Conservation (phyloP, 192 early-diverging fungal genomes). For the Funneliformis mosseae region DNA sequence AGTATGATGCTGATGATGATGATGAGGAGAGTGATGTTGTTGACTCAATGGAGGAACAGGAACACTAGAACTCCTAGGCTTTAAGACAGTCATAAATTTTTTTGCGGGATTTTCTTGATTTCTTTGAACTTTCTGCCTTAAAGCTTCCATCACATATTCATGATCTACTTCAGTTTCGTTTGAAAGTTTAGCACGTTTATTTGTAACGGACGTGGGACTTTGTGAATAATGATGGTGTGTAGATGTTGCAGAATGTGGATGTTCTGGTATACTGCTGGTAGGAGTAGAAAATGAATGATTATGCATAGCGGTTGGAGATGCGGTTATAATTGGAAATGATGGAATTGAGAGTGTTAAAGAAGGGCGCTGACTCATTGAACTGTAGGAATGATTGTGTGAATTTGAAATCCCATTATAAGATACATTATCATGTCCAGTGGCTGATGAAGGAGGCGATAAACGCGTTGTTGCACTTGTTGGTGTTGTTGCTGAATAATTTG, state of each 20-base stretch:
- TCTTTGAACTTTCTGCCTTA: slow-evolving; percentile 43
- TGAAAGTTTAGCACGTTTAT: slow-evolving; percentile 31
- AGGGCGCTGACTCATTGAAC: slow-evolving; percentile 5
- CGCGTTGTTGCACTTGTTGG: slow-evolving; percentile 28
- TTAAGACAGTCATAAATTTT: slow-evolving; percentile 32
- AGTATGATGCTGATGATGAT: slow-evolving; percentile 31
- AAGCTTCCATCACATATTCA: slow-evolving; percentile 51
- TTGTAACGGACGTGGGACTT: slow-evolving; percentile 21
- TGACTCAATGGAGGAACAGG: slow-evolving; percentile 9
- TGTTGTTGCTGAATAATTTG: slow-evolving; percentile 28
- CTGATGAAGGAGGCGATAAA: slow-evolving; percentile 31
- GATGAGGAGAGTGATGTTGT: background rate
- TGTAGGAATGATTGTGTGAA: slow-evolving; percentile 26
- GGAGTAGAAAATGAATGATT: slow-evolving; percentile 31
- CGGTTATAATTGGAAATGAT: slow-evolving; percentile 25
- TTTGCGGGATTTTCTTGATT: slow-evolving; percentile 40
- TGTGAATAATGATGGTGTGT: slow-evolving; percentile 31
- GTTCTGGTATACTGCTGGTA: slow-evolving; percentile 12
- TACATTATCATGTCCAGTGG: slow-evolving; percentile 12
- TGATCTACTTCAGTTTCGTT: slow-evolving; percentile 48
- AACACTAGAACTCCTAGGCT: slow-evolving; percentile 30
- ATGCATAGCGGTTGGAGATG: slow-evolving; percentile 22
- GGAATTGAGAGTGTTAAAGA: slow-evolving; percentile 31
- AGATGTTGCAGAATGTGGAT: slow-evolving; percentile 23
- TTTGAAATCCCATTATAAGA: slow-evolving; percentile 21